These are phyloP conservation scores for Candida pseudofarinosa DNA, from an alignment of 805 yeast genomes.

Conservation along the genomic window DNA sequence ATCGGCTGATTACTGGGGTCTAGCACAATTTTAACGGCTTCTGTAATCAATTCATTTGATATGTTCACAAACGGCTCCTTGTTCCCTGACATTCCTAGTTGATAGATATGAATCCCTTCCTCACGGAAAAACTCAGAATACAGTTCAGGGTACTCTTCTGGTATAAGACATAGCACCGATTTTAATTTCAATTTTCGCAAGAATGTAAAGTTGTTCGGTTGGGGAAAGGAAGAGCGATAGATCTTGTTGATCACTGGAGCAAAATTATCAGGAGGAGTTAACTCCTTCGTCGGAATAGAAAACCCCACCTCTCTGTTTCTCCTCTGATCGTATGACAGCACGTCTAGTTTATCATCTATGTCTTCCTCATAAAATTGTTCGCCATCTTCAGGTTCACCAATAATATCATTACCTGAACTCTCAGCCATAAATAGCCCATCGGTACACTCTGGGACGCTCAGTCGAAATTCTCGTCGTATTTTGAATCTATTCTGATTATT, in stretches of 20 bases:
- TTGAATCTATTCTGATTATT: not conserved
- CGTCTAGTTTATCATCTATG: conserved; percentile 37
- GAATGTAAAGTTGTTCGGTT: conserved; percentile 75
- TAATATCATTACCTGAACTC: conserved; percentile 9
- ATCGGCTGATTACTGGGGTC: conserved; percentile 89
- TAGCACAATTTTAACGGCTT: conserved; percentile 75
- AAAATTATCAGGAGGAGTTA: conserved; percentile 82
- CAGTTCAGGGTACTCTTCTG: conserved; percentile 86
- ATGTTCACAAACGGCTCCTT: conserved; percentile 89
- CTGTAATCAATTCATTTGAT: conserved; percentile 61
- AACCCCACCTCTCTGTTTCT: not conserved
- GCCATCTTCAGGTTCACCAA: conserved; percentile 27
- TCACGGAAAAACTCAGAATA: conserved; percentile 59
- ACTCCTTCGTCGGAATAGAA: not conserved
- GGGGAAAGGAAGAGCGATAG: conserved; percentile 87
- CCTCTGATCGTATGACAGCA: conserved; percentile 7
- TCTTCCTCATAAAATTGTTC: conserved; percentile 32
- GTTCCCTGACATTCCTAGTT: conserved; percentile 91
- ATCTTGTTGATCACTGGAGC: conserved; percentile 70
- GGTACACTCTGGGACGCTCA: not conserved
- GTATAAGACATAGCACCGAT: conserved; percentile 77
- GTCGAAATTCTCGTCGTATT: not conserved
- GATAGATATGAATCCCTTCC: conserved; percentile 67
- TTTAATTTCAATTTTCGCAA: conserved; percentile 59
- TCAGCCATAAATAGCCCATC: conserved; percentile 7